Evolutionary conservation across 75 land plant species (phyloP), one percentile per base, ranked within the genome.

Genomic region (Larix kaempferi): DNA sequence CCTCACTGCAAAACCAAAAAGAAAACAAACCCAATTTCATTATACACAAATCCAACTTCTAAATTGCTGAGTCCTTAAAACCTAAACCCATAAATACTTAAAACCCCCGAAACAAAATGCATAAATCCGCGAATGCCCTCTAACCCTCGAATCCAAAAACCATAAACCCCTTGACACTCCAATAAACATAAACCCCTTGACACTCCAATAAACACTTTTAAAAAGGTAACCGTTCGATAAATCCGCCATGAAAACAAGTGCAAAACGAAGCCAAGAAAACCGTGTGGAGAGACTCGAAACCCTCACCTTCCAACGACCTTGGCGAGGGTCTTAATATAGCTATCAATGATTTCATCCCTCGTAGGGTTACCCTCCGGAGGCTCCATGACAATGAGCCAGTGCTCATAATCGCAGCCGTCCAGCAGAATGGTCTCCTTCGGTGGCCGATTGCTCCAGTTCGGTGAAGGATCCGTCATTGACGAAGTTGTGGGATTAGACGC

Each of bases 401-500:
- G 88, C 78, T 86, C 82, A 39, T 74, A 86, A 62, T 86, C 88
- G 64, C 88, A 86, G 3, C 88, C 85, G 56, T 86, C 88, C 3
- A 86, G 76, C 54, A 83, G 27, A n/a, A 74, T 83, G 19, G 88
- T 79, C 76, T 81, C 84, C 69, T 87, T 90, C 1, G 92, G 92
- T 2, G 92, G 92, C 2, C 90, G 82, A 71, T 86, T 90, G 56
- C 86, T 83, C 88, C 84, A 88, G 78, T 90, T 90, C 5, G 92
- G 92, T 57, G 78, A 81, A 7, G 88, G 80, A 62, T 90, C 92
- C 10, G 79, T 86, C 56, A 90, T 81, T 1, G 92, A 88, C 1
- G 90, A 80, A 2, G 82, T 58, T 5, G 88, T 86, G 29, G 77
- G 67, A 26, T 75, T 79, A 1, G 92, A 74, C 17, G 73, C 73